These are phyloP conservation scores for Parafenestella ontariensis DNA, from an alignment of 2,329 filamentous ascomycete genomes.

Conservation along the genomic window DNA sequence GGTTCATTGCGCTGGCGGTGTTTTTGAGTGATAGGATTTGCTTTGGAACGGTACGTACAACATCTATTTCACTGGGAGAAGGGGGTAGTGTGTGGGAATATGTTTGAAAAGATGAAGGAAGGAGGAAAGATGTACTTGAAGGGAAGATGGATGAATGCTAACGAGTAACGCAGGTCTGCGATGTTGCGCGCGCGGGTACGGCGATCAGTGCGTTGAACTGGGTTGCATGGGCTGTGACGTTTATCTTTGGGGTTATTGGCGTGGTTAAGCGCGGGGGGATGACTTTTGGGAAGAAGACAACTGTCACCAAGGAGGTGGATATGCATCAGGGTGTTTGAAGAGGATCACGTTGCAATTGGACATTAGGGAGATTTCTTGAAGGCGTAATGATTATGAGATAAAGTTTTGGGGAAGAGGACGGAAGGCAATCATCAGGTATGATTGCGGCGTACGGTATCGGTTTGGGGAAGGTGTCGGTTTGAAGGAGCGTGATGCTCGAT, in stretches of 20 bases:
- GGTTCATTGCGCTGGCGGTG: slow-evolving; percentile 78
- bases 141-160: background rate
- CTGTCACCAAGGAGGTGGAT: slow-evolving; percentile 36
- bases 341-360: background rate
- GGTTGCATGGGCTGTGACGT: slow-evolving; percentile 55
- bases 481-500: slow-evolving; percentile 5
- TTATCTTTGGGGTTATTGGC: slow-evolving; percentile 38
- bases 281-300: slow-evolving; percentile 20
- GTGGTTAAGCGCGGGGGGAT: slow-evolving; percentile 31
- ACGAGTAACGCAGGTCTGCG: slow-evolving; percentile 56
- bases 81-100: no score
- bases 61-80: background rate
- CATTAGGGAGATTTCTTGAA: background rate
- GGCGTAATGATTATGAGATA: background rate
- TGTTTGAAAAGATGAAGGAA: no score
- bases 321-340: slow-evolving; percentile 52
- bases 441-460: slow-evolving; percentile 10
- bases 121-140: background rate
- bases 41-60: slow-evolving; percentile 47
- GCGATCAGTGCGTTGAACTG: slow-evolving; percentile 73
- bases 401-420: background rate
- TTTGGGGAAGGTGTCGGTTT: background rate
- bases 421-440: slow-evolving; percentile 30
- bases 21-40: slow-evolving; percentile 66
- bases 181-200: slow-evolving; percentile 66